Base-by-base conservation (phyloP, 768 basidiomycete species). In the Pisolithus tinctorius region DNA sequence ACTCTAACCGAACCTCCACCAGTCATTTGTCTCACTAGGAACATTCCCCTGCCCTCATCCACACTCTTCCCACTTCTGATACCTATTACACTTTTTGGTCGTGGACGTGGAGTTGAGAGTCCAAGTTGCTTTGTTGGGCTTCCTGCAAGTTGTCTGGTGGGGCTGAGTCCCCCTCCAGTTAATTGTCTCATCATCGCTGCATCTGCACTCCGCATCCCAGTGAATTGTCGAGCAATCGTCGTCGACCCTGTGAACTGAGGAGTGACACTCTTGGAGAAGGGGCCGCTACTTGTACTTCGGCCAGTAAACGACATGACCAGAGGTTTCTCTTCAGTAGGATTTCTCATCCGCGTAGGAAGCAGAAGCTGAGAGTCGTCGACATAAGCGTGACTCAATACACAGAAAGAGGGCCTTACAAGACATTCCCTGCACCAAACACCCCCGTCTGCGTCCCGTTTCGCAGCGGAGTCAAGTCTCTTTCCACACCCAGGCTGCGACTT, bases 371-470 rank as follows among this genome's bases (percentile, higher is more conserved):
- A 26, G 43, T 54, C 47, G 46, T 31, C 45, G 41, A 57, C 20
- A 20, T 50, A 34, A 27, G 30, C 7, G 4, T 26, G 26, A 23
- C 50, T 6, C 17, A 44, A 44, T 14, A 40, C 34, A 39, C 48
- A 37, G 9, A 31, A 25, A 10, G 41, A 42, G 38, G 31, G 70
- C 34, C 81, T 70, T 57, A 91, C 89, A 61, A 83, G 71, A 65
- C 90, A 93, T 67, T 90, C 88, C 58, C 88, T 76, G 66, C 90
- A 93, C 86, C 88, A 92, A 27, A 90, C 79, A 11, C 79, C 77
- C 0, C 84, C 84, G 36, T 83, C 79, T 9, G 66, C 70, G 60
- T 85, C 87, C 30, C 72, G 76, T 68, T 86, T 91, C 11, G 90
- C 90, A 25, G 83, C 88, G 57, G 87, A 88, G 62, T 93, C 90